Conservation (phyloP, 2,329 filamentous ascomycete genomes). For the Curvularia sp. region DNA sequence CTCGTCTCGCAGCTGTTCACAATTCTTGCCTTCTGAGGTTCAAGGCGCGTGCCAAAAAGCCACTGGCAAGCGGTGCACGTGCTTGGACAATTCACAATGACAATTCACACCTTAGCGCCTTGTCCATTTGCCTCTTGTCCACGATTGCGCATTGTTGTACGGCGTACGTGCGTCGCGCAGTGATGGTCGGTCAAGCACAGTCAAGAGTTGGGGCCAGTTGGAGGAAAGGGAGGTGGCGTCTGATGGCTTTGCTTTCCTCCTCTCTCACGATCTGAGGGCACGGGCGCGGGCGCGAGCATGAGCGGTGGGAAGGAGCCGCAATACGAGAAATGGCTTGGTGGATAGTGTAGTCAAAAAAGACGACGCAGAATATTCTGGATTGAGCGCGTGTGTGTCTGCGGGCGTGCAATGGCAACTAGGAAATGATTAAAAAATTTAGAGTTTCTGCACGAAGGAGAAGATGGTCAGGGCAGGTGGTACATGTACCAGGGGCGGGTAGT, state of each 20-base stretch:
- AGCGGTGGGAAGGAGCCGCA: constrained; percentile 3
- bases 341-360: background rate
- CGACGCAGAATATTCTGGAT: background rate
- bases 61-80: background rate
- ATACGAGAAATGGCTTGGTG: background rate
- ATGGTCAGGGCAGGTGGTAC: background rate
- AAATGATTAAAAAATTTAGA: background rate
- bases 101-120: background rate
- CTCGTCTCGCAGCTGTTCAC: background rate
- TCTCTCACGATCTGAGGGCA: background rate
- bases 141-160: background rate
- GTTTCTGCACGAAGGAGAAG: background rate
- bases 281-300: background rate
- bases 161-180: background rate
- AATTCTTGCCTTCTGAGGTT: background rate
- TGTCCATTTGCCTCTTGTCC: background rate
- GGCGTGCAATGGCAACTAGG: background rate
- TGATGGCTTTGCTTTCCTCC: background rate
- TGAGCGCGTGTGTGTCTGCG: background rate
- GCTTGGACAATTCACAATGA: background rate
- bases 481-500: background rate
- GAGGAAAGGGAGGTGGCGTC: background rate
- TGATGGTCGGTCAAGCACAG: background rate
- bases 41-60: background rate
- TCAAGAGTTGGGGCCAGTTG: background rate